phyloP scores from a whole-genome alignment of 2,329 filamentous ascomycete genomes.

The Curvularia hawaiiensis region DNA sequence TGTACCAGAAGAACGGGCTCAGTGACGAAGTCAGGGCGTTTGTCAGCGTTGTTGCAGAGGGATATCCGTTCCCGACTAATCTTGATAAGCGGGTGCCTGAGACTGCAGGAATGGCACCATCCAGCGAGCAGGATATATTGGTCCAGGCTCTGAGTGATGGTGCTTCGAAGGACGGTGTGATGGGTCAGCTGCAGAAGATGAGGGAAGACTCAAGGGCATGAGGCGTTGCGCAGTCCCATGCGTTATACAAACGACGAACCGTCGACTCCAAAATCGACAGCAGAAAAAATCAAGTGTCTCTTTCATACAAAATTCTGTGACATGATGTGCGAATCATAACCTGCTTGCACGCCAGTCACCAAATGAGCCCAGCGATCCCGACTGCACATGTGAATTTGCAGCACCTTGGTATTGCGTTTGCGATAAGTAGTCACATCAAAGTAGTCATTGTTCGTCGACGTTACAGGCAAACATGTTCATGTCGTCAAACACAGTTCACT shows the following conservation, averaged over 20 bases:
- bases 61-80: constrained; percentile 68
- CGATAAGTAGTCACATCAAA: not conserved
- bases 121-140: constrained; percentile 62
- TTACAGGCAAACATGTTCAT: not conserved
- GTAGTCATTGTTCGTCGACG: not conserved
- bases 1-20: constrained; percentile 45
- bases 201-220: constrained; percentile 36
- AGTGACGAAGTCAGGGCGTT: constrained; percentile 54
- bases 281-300: not conserved
- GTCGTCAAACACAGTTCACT: not conserved
- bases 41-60: constrained; percentile 59
- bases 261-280: not conserved
- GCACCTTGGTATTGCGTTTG: not conserved
- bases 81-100: constrained; percentile 62
- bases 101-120: constrained; percentile 63
- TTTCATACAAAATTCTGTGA: not conserved
- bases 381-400: not conserved
- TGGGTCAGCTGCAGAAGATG: constrained; percentile 51
- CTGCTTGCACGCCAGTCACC: not conserved
- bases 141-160: constrained; percentile 50
- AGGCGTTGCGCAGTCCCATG: not conserved
- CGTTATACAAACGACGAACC: not conserved
- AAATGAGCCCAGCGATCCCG: not conserved
- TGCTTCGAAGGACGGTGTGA: constrained; percentile 48
- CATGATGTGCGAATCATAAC: not conserved